Evolutionary conservation across 2,329 filamentous ascomycete genomes (phyloP).

Genomic region (Aspergillus brunneoviolaceus): DNA sequence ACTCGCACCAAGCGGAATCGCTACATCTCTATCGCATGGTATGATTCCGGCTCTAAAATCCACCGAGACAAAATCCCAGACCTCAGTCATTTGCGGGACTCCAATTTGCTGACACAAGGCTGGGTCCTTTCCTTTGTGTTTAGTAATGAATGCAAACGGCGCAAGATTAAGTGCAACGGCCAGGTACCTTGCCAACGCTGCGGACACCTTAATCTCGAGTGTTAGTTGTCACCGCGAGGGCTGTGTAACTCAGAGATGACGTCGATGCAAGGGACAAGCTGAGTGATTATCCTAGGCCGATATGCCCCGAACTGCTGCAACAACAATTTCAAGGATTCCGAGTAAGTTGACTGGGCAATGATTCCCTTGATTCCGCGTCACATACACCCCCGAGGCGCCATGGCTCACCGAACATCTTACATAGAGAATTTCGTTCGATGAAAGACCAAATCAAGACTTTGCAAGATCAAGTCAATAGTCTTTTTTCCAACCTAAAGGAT

Average conservation of each 20-base stretch:
- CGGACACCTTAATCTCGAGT: conserved; percentile 63
- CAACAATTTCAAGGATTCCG: conserved; percentile 86
- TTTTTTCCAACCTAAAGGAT: conserved; percentile 70
- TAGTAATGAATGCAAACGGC: conserved; percentile 64
- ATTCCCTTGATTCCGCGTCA: not conserved
- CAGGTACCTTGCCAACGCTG: conserved; percentile 65
- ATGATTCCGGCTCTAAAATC: conserved; percentile 28
- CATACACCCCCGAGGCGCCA: not conserved
- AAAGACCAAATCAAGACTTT: conserved; percentile 69
- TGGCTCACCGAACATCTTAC: conserved; percentile 9
- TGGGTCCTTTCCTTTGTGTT: not conserved
- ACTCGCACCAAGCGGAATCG: conserved; percentile 64
- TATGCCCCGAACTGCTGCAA: conserved; percentile 67
- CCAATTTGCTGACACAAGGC: conserved; percentile 13
- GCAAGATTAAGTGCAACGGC: conserved; percentile 69
- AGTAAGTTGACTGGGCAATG: conserved; percentile 47
- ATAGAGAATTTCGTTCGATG: conserved; percentile 77
- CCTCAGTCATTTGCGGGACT: not conserved
- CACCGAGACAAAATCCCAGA: not conserved
- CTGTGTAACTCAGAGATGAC: not conserved
- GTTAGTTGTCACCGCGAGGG: conserved; percentile 26
- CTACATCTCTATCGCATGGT: conserved; percentile 68
- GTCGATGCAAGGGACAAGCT: not conserved
- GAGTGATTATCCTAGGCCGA: conserved; percentile 39
- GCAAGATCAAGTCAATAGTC: conserved; percentile 78